Evolutionary conservation across 1,284 basidiomycete genomes (phyloP).

Genomic region (Puccinia novopanici): DNA sequence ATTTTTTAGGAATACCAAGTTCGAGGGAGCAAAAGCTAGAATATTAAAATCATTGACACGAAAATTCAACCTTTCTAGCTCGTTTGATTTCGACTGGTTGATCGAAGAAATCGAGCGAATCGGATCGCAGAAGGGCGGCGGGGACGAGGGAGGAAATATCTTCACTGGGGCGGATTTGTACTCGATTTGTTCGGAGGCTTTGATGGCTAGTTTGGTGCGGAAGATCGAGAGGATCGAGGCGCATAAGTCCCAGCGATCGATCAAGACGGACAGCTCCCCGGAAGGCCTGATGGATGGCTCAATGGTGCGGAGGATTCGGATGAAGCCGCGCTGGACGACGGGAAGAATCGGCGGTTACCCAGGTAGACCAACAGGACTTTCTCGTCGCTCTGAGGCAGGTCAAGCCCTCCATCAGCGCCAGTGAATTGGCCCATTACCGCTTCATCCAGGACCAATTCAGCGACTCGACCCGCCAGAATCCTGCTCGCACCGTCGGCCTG

Average conservation of each 20-base stretch:
- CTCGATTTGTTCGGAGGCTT: constrained; percentile 91
- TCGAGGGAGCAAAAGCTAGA: constrained; percentile 82
- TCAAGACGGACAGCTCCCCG: constrained; percentile 33
- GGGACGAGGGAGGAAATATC: not conserved
- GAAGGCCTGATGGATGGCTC: no score
- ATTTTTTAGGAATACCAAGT: constrained; percentile 87
- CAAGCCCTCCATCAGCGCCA: constrained; percentile 81
- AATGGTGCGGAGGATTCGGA: constrained; percentile 56
- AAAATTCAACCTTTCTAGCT: constrained; percentile 80
- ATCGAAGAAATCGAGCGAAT: constrained; percentile 62
- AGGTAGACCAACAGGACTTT: constrained; percentile 78
- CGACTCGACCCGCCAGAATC: not conserved
- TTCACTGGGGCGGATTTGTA: constrained; percentile 96
- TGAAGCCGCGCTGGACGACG: not conserved
- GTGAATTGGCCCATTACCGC: constrained; percentile 83
- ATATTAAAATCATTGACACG: constrained; percentile 88
- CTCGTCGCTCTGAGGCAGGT: constrained; percentile 72
- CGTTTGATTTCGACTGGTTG: constrained; percentile 69
- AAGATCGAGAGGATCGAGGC: constrained; percentile 64
- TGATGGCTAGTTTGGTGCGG: constrained; percentile 86
- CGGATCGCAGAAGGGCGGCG: constrained; percentile 56
- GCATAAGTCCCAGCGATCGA: constrained; percentile 51
- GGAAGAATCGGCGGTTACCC: constrained; percentile 78
- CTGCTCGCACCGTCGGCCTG: not conserved
- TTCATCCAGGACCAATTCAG: constrained; percentile 26